Base-by-base conservation (phyloP, 495 filamentous ascomycete genomes). In the Polyplosphaeria fusca region DNA sequence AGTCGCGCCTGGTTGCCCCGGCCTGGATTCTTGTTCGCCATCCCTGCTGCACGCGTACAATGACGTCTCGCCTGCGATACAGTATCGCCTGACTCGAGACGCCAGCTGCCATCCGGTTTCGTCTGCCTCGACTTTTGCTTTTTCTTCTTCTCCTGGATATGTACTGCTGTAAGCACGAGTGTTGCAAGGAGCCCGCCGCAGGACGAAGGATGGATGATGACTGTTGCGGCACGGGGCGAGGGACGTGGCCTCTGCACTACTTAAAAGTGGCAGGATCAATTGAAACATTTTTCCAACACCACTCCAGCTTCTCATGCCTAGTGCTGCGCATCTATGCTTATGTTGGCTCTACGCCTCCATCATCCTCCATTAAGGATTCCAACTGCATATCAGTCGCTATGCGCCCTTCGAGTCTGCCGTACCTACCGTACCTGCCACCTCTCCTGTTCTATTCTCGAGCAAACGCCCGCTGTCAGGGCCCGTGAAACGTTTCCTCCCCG, bases 401-500 rank as follows among this genome's bases (percentile, higher is more conserved):
- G 49, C 28, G 52, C 25, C 52, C 37, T 58, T 63, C 18, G 58
- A 18, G 18, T 56, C 54, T 14, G 52, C 26, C 30, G 47, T 42
- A 5, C 39, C 54, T 14, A 47, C 26, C 30, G 47, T 42, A 5
- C 39, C 59, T 14, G 47, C 55, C 53, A 56, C 52, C 60, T 59
- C 55, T 47, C 35, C 37, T 46, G 39, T 30, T 23, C 51, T 41
- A 3, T 37, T 42, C 38, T 58, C 52, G 7, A 58, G 25, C 30
- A 61, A 50, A 22, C 56, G 39, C 5, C 62, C 62, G 12, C 14
- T 28, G 16, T 65, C 64, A 3, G 80, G 80, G 0, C 80, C 80
- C 4, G 74, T 78, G 52, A 81, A 83, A 3, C 71, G 53, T 55
- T 76, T 77, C 40, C 73, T 51, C 0, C 77, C 80, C 11, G 74